Conservation (phyloP, 2,329 filamentous ascomycete genomes). For the Emmonsiellopsis sp. region DNA sequence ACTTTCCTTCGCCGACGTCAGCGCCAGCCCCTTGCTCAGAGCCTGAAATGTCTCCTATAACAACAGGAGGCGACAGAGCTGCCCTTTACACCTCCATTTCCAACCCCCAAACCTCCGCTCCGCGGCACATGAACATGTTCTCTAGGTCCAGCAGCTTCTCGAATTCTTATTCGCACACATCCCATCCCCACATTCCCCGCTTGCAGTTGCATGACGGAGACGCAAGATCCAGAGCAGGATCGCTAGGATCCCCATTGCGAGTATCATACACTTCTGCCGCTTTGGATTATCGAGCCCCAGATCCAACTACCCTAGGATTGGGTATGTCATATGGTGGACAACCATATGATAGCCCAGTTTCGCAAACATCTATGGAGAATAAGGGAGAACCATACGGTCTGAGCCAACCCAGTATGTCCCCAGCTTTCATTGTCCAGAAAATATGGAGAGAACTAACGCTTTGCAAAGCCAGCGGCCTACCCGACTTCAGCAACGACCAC, state of each 20-base stretch:
- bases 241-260: constrained; percentile 5
- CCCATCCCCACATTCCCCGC: constrained; percentile 4
- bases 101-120: constrained; percentile 11
- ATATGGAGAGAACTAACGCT: background rate
- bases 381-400: background rate
- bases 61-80: constrained; percentile 19
- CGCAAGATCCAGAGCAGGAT: constrained; percentile 5
- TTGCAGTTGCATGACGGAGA: constrained; percentile 7
- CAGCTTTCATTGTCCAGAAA: background rate
- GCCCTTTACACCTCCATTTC: constrained; percentile 19
- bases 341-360: background rate
- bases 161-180: constrained; percentile 3
- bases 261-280: constrained; percentile 8
- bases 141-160: constrained; percentile 10
- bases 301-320: constrained; percentile 1
- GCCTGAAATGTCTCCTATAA: constrained; percentile 20
- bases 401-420: background rate
- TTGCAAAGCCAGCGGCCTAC: background rate
- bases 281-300: constrained; percentile 5
- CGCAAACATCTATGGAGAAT: background rate
- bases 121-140: constrained; percentile 5
- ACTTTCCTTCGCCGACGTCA: constrained; percentile 20
- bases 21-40: constrained; percentile 16
- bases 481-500: background rate
- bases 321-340: constrained; percentile 3